These are phyloP conservation scores for Nosema muscidifuracis DNA, from an alignment of 371 early-diverging fungal genomes.

Conservation along the genomic window DNA sequence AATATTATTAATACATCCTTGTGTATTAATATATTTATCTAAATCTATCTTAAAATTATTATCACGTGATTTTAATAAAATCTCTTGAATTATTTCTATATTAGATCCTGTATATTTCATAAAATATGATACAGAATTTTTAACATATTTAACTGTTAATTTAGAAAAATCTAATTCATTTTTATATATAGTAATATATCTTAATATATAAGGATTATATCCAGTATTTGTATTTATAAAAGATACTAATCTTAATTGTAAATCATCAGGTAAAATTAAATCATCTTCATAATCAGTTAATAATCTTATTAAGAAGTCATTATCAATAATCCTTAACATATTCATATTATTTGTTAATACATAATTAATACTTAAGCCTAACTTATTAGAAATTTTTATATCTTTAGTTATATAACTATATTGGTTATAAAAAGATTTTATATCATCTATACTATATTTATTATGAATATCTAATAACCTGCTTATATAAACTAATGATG, in stretches of 20 bases:
- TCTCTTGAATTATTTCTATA: background rate
- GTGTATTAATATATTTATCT: background rate
- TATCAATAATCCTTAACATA: background rate
- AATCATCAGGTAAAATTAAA: background rate
- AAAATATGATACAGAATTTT: background rate
- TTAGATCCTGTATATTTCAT: background rate
- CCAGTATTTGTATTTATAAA: background rate
- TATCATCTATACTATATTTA: background rate
- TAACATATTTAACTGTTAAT: background rate
- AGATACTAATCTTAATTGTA: background rate
- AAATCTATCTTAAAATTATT: background rate
- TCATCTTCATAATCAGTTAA: background rate
- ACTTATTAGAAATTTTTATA: background rate
- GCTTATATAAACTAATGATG: background rate
- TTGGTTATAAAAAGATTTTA: background rate
- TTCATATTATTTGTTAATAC: background rate
- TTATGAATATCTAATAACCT: no score
- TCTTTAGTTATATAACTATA: background rate
- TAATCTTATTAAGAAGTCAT: background rate
- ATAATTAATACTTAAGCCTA: background rate
- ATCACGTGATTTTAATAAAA: background rate
- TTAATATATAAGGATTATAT: background rate
- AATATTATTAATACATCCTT: slow-evolving; percentile 8
- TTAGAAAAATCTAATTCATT: background rate
- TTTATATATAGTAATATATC: background rate